Evolutionary conservation across 352 stramenopile genomes (phyloP), one percentile per base, ranked within the genome.

Genomic region (Phytophthora citricola): DNA sequence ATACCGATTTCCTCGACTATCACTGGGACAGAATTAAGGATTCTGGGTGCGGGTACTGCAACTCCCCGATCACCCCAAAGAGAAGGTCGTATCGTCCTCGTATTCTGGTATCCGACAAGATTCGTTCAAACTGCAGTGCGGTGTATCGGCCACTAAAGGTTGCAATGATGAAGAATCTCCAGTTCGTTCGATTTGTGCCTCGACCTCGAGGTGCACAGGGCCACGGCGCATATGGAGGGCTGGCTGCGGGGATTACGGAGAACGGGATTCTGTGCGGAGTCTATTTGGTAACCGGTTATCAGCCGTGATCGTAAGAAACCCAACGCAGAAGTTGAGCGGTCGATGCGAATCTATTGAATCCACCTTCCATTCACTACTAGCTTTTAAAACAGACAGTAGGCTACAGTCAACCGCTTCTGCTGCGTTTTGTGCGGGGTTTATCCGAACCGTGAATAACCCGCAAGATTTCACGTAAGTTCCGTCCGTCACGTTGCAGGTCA

Each of bases 401-500:
- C 17, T 20, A 20, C 17, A 20, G 17, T 0, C 17, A 20, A 20
- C 17, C 17, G 17, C 17, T 20, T 20, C 0, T 20, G 17, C 17
- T 20, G 17, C 17, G 17, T 20, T 20, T 20, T 20, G 17, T 20
- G 17, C 17, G 17, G 24, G 24, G 1, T 26, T 26, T 26, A 26
- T 26, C 24, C 2, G 24, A 26, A 26, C 24, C 0, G 24, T 26
- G 24, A 26, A 26, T 26, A 26, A 26, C 24, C 24, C 24, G 24
- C 24, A 26, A 26, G 24, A 26, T 26, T 26, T 26, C 24, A 26
- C 24, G 24, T 26, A 26, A 60, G 41, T 63, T 4, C 76, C 75
- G 31, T 83, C 80, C 12, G 57, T 86, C 26, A 84, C 81, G 12
- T 51, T 88, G 43, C 76, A 79, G 22, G 69, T 90, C 1, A 63